phyloP scores from a whole-genome alignment of 148 eudicot genomes.

The Rhododendron ovatum region DNA sequence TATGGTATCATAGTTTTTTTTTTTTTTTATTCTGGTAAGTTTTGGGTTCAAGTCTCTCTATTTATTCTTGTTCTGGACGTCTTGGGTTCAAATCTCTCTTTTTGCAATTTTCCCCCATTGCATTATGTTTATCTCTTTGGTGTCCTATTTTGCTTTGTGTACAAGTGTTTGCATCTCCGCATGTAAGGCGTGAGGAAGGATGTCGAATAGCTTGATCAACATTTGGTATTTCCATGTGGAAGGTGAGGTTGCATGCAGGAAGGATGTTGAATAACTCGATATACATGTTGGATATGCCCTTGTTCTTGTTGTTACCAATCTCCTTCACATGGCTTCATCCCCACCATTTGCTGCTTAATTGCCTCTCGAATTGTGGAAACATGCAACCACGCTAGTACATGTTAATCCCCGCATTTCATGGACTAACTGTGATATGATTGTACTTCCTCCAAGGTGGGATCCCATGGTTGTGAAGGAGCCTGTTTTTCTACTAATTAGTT shows the following conservation, averaged over 20 bases:
- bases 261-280: background rate
- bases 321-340: background rate
- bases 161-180: background rate
- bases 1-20: background rate
- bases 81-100: background rate
- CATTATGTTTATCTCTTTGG: background rate
- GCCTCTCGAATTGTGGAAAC: background rate
- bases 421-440: constrained; percentile 6
- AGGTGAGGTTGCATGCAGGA: background rate
- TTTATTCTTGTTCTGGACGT: background rate
- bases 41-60: background rate
- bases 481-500: background rate
- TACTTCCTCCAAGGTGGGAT: background rate
- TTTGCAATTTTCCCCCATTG: background rate
- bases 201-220: background rate
- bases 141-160: background rate
- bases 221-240: background rate
- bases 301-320: background rate
- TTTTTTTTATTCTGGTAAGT: background rate
- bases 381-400: background rate
- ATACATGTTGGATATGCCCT: background rate
- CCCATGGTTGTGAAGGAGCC: background rate
- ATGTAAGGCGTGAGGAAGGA: background rate
- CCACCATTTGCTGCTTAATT: constrained; percentile 14
- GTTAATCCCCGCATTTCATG: background rate